phyloP scores from a whole-genome alignment of 1,139 yeast species.

The Magnusiomyces suaveolens region DNA sequence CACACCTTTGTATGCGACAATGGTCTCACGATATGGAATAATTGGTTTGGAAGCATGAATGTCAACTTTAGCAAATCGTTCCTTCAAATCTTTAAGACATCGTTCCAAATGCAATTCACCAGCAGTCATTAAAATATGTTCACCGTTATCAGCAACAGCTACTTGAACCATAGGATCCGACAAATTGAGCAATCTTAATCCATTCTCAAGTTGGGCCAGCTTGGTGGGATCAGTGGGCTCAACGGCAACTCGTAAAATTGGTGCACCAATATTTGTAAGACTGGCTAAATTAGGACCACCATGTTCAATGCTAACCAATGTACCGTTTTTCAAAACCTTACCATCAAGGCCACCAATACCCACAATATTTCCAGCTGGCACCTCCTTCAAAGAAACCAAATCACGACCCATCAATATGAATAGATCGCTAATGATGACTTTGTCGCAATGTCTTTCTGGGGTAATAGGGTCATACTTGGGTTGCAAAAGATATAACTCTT shows the following conservation, averaged over 20 bases:
- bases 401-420: constrained; percentile 91
- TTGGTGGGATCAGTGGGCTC: constrained; percentile 86
- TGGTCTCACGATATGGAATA: constrained; percentile 88
- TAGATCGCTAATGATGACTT: constrained; percentile 51
- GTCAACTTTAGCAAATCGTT: constrained; percentile 87
- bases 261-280: constrained; percentile 56
- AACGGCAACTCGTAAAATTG: constrained; percentile 86
- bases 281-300: constrained; percentile 65
- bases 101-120: constrained; percentile 91
- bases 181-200: constrained; percentile 65
- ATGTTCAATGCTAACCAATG: constrained; percentile 44
- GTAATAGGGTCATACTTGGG: constrained; percentile 75
- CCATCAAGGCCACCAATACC: constrained; percentile 91
- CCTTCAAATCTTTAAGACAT: constrained; percentile 78
- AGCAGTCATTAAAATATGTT: constrained; percentile 85
- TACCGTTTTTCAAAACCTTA: constrained; percentile 75
- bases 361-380: constrained; percentile 92
- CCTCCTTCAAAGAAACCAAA: constrained; percentile 60
- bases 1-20: constrained; percentile 33
- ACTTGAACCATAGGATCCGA: constrained; percentile 94
- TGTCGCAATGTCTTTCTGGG: constrained; percentile 50
- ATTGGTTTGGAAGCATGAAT: constrained; percentile 84
- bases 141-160: constrained; percentile 79
- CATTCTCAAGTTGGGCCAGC: constrained; percentile 64
- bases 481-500: constrained; percentile 62